These are phyloP conservation scores for Rhizoctonia solani DNA, from an alignment of 1,284 basidiomycete species.

Conservation along the genomic window DNA sequence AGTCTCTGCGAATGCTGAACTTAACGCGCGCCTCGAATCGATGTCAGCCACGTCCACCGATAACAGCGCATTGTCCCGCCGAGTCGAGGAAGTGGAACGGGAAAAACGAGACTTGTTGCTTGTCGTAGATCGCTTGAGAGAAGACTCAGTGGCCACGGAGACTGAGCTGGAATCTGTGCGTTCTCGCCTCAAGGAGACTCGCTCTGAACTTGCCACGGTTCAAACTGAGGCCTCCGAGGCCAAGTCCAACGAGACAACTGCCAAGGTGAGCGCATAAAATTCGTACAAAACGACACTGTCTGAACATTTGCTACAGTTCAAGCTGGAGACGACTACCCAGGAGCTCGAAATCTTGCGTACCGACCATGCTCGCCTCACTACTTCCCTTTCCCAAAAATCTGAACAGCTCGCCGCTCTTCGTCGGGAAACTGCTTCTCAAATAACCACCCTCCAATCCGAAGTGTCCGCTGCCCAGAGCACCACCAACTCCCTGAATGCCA, in stretches of 20 bases:
- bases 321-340: conserved; percentile 75
- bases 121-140: conserved; percentile 72
- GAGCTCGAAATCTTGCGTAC: conserved; percentile 73
- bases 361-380: conserved; percentile 66
- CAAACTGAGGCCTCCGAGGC: conserved; percentile 71
- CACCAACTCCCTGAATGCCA: conserved; percentile 62
- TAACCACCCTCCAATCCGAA: conserved; percentile 70
- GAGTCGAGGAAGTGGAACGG: conserved; percentile 69
- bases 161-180: conserved; percentile 67
- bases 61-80: conserved; percentile 58
- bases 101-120: conserved; percentile 79
- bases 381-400: conserved; percentile 13
- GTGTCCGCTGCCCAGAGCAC: conserved; percentile 45
- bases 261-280: conserved; percentile 55
- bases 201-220: conserved; percentile 68
- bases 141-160: conserved; percentile 52
- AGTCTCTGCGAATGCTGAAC: conserved; percentile 57
- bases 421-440: conserved; percentile 73
- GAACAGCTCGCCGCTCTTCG: conserved; percentile 65
- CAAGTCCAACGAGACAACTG: conserved; percentile 68
- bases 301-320: conserved; percentile 59
- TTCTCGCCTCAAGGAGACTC: conserved; percentile 67
- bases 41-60: conserved; percentile 62
- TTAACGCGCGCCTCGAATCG: conserved; percentile 59
- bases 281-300: neutral